phyloP scores from a whole-genome alignment of 805 yeast species.

The Metahyphopichia silvanorum region DNA sequence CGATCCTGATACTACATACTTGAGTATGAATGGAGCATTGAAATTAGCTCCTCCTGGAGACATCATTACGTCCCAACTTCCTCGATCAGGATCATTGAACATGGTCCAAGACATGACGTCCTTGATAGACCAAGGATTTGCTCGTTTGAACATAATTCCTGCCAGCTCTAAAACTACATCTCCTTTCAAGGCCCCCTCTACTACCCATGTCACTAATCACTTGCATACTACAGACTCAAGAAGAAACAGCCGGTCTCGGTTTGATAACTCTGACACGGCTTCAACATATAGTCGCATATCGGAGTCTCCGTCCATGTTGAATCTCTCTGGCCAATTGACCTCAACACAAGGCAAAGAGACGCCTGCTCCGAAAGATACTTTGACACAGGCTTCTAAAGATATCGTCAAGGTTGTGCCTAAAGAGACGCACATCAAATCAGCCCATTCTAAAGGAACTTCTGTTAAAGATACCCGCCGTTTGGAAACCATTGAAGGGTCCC shows the following conservation, averaged over 20 bases:
- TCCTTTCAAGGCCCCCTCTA: conserved; percentile 18
- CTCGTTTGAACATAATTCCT: too few species aligned
- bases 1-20: conserved; percentile 14
- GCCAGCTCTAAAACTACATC: too few species aligned
- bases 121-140: too few species aligned
- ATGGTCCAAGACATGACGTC: conserved; percentile 29
- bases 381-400: background rate
- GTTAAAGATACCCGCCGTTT: too few species aligned
- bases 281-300: background rate
- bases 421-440: too few species aligned
- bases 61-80: conserved; percentile 4
- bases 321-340: background rate
- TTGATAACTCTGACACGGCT: background rate
- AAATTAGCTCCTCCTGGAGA: conserved; percentile 22
- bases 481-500: conserved; percentile 6
- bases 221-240: conserved; percentile 1
- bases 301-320: background rate
- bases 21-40: conserved; percentile 23
- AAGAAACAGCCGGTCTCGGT: background rate
- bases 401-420: too few species aligned
- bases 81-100: conserved; percentile 27
- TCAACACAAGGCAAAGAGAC: background rate
- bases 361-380: background rate
- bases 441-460: too few species aligned
- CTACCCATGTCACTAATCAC: conserved; percentile 9